Percentiles rank a stretch among this genome's conserved stretches.
These are phyloP conservation scores for Penicillium frequentans DNA, from an alignment of 2,329 filamentous ascomycete genomes.

Conservation along the genomic window DNA sequence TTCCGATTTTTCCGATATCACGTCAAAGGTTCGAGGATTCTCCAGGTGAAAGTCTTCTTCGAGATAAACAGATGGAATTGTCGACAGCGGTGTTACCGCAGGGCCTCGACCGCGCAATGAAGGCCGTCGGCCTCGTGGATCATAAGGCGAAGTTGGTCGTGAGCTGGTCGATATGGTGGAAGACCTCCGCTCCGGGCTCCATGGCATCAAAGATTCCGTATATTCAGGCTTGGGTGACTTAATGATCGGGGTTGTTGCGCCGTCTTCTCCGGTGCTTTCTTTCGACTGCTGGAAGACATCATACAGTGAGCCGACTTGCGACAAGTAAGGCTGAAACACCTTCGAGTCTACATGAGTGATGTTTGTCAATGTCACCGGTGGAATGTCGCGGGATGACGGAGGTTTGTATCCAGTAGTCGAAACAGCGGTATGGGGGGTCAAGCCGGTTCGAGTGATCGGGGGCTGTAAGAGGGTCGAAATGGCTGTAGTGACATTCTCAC, in stretches of 20 bases:
- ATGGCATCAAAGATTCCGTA: slow-evolving; percentile 49
- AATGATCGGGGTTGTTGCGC: slow-evolving; percentile 48
- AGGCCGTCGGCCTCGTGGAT: slow-evolving; percentile 51
- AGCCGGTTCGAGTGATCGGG: slow-evolving; percentile 83
- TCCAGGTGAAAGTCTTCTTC: slow-evolving; percentile 94
- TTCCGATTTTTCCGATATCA: slow-evolving; percentile 93
- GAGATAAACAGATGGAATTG: slow-evolving; percentile 90
- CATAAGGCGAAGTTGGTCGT: slow-evolving; percentile 47
- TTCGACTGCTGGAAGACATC: slow-evolving; percentile 85
- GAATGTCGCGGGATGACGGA: slow-evolving; percentile 85
- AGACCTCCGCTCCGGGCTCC: slow-evolving; percentile 42
- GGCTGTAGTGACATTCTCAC: slow-evolving; percentile 49
- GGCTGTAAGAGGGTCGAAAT: slow-evolving; percentile 93
- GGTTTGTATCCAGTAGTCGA: slow-evolving; percentile 73
- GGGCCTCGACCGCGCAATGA: slow-evolving; percentile 59
- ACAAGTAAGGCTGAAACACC: slow-evolving; percentile 80
- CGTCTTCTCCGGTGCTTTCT: slow-evolving; percentile 67
- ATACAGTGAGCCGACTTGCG: slow-evolving; percentile 82
- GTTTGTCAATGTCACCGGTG: slow-evolving; percentile 86
- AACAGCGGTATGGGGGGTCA: slow-evolving; percentile 72
- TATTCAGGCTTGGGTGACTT: slow-evolving; percentile 50
- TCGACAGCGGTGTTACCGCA: slow-evolving; percentile 81
- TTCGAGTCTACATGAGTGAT: slow-evolving; percentile 76
- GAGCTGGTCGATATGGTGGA: slow-evolving; percentile 45
- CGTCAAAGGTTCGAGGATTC: slow-evolving; percentile 92